A percentile compares a stretch with the other conserved stretches of the same genome.
Conservation (phyloP, 2,329 filamentous ascomycete genomes). For the Nemania abortiva region DNA sequence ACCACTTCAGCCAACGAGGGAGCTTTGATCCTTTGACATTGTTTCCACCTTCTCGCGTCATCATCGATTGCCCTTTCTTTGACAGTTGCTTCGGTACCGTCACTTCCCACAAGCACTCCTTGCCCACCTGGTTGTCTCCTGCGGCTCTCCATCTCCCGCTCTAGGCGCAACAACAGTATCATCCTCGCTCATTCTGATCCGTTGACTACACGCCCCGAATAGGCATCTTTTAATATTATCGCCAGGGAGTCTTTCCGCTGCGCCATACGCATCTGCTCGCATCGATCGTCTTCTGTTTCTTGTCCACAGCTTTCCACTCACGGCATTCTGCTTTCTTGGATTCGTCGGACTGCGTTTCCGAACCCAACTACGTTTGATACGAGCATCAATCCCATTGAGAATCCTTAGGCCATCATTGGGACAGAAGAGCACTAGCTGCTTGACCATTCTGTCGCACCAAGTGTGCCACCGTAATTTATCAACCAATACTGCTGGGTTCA, state of each 20-base stretch:
- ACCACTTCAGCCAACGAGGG: conserved; percentile 43
- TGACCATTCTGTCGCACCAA: conserved; percentile 38
- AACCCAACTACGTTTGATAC: conserved; percentile 53
- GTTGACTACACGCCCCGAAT: conserved; percentile 31
- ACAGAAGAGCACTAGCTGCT: conserved; percentile 44
- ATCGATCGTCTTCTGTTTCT: conserved; percentile 50
- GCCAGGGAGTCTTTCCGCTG: conserved; percentile 35
- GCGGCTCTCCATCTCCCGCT: conserved; percentile 37
- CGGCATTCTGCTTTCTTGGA: conserved; percentile 48
- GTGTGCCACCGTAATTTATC: conserved; percentile 46
- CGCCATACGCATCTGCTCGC: conserved; percentile 41
- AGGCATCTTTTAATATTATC: conserved; percentile 47
- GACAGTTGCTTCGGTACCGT: conserved; percentile 29
- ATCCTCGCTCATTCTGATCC: conserved; percentile 48
- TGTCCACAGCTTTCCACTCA: conserved; percentile 48
- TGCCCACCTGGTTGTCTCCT: conserved; percentile 34
- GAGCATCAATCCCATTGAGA: conserved; percentile 44
- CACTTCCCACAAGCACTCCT: conserved; percentile 19
- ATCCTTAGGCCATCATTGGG: conserved; percentile 37
- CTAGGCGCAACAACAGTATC: conserved; percentile 39
- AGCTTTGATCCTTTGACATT: conserved; percentile 35
- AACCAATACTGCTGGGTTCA: conserved; percentile 37
- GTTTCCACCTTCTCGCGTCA: conserved; percentile 30
- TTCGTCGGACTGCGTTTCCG: conserved; percentile 47
- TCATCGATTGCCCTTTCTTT: conserved; percentile 32